Percentiles rank a stretch among this genome's conserved stretches.
phyloP scores from a whole-genome alignment of 108 stramenopile genomes.

The Pseudonitzschia multistriata region DNA sequence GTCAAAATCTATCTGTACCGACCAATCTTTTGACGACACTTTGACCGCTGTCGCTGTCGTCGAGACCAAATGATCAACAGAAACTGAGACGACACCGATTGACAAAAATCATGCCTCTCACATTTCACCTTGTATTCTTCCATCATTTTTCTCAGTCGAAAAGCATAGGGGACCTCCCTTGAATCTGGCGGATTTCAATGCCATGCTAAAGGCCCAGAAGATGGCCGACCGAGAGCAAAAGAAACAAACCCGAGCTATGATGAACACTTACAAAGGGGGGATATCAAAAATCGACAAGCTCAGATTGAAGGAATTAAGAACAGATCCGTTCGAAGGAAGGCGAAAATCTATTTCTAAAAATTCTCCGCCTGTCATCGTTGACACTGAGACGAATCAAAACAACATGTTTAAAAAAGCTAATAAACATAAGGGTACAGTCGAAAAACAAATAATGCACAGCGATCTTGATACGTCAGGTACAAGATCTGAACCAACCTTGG shows the following conservation, averaged over 20 bases:
- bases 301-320: background rate
- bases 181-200: constrained; percentile 20
- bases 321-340: background rate
- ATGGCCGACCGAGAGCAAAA: constrained; percentile 19
- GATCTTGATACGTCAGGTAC: background rate
- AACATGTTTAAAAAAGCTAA: no score
- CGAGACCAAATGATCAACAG: background rate
- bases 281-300: constrained; percentile 11
- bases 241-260: background rate
- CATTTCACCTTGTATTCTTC: background rate
- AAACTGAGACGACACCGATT: background rate
- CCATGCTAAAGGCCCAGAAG: constrained; percentile 22
- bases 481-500: no score
- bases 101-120: background rate
- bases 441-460: background rate
- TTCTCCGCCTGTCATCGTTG: no score
- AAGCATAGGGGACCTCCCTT: constrained; percentile 11
- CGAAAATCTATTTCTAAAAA: no score
- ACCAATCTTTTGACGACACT: background rate
- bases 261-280: background rate
- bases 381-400: no score
- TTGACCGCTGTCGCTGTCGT: background rate
- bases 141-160: constrained; percentile 17
- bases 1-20: background rate
- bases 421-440: no score